Conservation (phyloP, 495 filamentous ascomycete genomes). For the Penicillium parvum region DNA sequence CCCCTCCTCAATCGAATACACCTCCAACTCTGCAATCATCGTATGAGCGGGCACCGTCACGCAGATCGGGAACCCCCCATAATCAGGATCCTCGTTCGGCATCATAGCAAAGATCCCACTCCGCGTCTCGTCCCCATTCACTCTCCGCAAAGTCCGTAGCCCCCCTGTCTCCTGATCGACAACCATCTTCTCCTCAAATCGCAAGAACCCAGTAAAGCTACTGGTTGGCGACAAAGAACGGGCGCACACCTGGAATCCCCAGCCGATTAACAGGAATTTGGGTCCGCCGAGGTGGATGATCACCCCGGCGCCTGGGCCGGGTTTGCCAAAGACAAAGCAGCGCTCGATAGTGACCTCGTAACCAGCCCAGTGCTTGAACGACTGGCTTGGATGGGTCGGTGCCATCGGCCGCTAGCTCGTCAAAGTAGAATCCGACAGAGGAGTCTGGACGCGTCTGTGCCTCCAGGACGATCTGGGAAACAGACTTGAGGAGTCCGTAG, state of each 20-base stretch:
- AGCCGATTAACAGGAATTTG: conserved; percentile 45
- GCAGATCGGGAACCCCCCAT: conserved; percentile 47
- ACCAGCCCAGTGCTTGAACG: conserved; percentile 15
- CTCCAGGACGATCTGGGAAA: conserved; percentile 35
- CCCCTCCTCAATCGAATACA: conserved; percentile 36
- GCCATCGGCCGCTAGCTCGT: conserved; percentile 26
- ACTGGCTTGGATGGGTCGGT: conserved; percentile 23
- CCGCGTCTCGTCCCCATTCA: conserved; percentile 50
- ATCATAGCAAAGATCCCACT: conserved; percentile 44
- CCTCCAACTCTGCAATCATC: conserved; percentile 44
- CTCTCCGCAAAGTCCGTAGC: conserved; percentile 29
- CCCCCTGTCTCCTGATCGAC: conserved; percentile 31
- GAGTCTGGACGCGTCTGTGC: conserved; percentile 32
- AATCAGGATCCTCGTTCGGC: conserved; percentile 48
- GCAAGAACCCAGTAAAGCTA: conserved; percentile 43
- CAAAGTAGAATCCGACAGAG: conserved; percentile 47
- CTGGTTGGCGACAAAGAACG: conserved; percentile 20
- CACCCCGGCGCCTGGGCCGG: conserved; percentile 40
- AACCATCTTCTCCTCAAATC: conserved; percentile 39
- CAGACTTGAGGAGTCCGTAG: conserved; percentile 34
- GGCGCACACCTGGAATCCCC: conserved; percentile 41
- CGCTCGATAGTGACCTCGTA: conserved; percentile 39
- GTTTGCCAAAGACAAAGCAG: conserved; percentile 46
- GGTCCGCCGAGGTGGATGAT: conserved; percentile 36
- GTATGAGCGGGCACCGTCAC: conserved; percentile 47